These are phyloP conservation scores for Sarocladiaceae sp. DNA, from an alignment of 2,329 filamentous ascomycete species.

Conservation along the genomic window DNA sequence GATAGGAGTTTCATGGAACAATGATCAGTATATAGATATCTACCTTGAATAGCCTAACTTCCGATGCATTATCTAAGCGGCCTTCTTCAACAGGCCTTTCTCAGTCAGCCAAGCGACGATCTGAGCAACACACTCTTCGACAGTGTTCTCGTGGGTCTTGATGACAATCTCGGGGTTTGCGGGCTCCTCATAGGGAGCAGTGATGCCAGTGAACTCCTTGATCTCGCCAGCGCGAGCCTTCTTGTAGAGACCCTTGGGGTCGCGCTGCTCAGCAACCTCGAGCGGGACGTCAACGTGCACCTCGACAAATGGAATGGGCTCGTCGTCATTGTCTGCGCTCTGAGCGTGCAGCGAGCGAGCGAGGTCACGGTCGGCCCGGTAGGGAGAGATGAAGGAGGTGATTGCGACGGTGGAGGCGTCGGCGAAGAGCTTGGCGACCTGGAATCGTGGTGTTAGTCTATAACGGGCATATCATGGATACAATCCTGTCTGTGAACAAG, in stretches of 20 bases:
- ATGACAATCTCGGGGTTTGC: constrained; percentile 83
- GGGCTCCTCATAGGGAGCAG: constrained; percentile 90
- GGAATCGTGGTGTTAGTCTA: too few relatives aligned
- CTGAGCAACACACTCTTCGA: constrained; percentile 83
- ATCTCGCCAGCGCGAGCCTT: constrained; percentile 92
- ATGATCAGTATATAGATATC: constrained; percentile 8
- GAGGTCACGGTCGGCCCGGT: constrained; percentile 77
- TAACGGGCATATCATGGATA: constrained; percentile 28
- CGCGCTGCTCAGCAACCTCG: constrained; percentile 87
- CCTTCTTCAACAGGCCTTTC: constrained; percentile 45
- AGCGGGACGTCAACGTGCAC: constrained; percentile 90
- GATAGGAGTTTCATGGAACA: not conserved
- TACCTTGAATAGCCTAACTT: constrained; percentile 4
- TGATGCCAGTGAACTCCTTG: constrained; percentile 95
- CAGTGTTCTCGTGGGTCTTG: constrained; percentile 72
- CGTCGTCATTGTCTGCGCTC: constrained; percentile 45
- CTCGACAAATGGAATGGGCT: constrained; percentile 83
- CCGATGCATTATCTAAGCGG: constrained; percentile 14
- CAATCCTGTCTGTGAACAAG: not conserved
- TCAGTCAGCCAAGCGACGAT: constrained; percentile 77
- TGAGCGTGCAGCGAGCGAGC: constrained; percentile 76
- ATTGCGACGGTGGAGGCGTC: constrained; percentile 84
- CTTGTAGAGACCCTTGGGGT: constrained; percentile 97
- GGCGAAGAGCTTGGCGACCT: constrained; percentile 90
- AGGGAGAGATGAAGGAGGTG: constrained; percentile 96